A percentile compares a stretch with the other conserved stretches of the same genome.
phyloP scores from a whole-genome alignment of 1,284 basidiomycete genomes.

The Malassezia furfur region DNA sequence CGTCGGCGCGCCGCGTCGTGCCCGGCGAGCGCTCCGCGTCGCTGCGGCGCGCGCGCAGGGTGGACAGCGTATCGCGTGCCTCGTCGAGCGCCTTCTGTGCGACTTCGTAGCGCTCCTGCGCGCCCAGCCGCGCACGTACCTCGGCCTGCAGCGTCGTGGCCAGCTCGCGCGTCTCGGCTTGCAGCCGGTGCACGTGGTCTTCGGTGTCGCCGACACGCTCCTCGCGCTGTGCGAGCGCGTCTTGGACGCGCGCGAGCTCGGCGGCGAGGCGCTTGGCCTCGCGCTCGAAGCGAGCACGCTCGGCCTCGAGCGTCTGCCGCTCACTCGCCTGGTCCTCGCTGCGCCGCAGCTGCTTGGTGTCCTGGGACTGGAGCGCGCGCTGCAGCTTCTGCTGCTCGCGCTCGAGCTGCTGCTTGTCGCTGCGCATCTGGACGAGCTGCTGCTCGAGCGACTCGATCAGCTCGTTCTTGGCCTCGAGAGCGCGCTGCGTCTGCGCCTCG shows the following conservation, averaged over 20 bases:
- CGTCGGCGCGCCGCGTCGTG: not conserved
- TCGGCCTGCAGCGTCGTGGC: conserved; percentile 35
- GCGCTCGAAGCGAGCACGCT: conserved; percentile 8
- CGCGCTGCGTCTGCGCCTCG: conserved; percentile 28
- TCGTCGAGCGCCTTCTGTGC: conserved; percentile 25
- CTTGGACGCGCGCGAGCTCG: conserved; percentile 75
- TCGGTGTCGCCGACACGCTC: conserved; percentile 61
- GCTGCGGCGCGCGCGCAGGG: not conserved
- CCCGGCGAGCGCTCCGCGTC: conserved; percentile 15
- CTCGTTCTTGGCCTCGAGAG: conserved; percentile 36
- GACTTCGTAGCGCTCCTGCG: conserved; percentile 41
- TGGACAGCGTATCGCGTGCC: conserved; percentile 24
- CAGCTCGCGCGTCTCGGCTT: conserved; percentile 31
- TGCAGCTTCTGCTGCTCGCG: conserved; percentile 54
- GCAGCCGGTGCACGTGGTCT: conserved; percentile 57
- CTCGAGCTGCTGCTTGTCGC: conserved; percentile 26
- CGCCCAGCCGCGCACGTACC: conserved; percentile 28
- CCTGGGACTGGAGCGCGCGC: conserved; percentile 56
- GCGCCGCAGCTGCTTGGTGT: conserved; percentile 63
- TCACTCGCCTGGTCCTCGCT: conserved; percentile 70
- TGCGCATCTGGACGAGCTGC: conserved; percentile 30
- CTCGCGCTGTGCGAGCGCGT: conserved; percentile 70
- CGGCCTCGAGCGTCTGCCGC: conserved; percentile 49
- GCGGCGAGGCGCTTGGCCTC: conserved; percentile 57
- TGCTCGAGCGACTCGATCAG: conserved; percentile 29